These are phyloP conservation scores for Ensete glaucum DNA, from an alignment of 176 grass and related monocot species.

Conservation along the genomic window DNA sequence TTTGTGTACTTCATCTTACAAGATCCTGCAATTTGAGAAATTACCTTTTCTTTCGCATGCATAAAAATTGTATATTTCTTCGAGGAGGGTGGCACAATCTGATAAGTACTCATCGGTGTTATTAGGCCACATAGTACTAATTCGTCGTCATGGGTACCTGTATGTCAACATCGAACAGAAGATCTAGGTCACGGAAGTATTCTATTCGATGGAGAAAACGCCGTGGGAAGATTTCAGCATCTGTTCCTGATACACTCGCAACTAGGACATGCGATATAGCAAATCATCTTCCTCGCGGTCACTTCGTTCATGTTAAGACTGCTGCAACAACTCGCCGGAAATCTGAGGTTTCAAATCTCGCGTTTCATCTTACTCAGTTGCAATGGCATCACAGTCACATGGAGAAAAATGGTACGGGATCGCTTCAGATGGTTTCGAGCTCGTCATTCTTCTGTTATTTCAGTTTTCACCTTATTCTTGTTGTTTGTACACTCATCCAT, in stretches of 20 bases:
- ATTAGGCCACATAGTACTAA: constrained; percentile 17
- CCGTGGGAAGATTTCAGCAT: constrained; percentile 54
- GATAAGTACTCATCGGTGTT: background rate
- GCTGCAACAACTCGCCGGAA: constrained; percentile 28
- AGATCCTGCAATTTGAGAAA: background rate
- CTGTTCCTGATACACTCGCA: constrained; percentile 35
- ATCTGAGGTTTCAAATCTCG: constrained; percentile 56
- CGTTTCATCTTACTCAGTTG: constrained; percentile 75
- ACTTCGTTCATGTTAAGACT: constrained; percentile 43
- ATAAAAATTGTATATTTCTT: background rate
- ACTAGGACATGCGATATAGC: constrained; percentile 33
- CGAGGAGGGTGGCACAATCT: background rate
- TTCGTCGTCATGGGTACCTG: constrained; percentile 48
- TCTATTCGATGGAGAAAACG: constrained; percentile 43
- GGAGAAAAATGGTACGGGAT: constrained; percentile 57
- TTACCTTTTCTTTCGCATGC: background rate
- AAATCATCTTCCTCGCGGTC: constrained; percentile 27
- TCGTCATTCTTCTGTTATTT: too few relatives aligned
- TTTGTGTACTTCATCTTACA: background rate
- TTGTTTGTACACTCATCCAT: too few relatives aligned
- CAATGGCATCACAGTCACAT: constrained; percentile 87
- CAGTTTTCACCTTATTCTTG: background rate
- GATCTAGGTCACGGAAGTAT: constrained; percentile 26
- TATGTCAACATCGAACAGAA: constrained; percentile 43
- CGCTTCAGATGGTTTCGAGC: background rate